Evolutionary conservation across 108 stramenopile genomes (phyloP).

Genomic region (Hondaea fermentalgiana): DNA sequence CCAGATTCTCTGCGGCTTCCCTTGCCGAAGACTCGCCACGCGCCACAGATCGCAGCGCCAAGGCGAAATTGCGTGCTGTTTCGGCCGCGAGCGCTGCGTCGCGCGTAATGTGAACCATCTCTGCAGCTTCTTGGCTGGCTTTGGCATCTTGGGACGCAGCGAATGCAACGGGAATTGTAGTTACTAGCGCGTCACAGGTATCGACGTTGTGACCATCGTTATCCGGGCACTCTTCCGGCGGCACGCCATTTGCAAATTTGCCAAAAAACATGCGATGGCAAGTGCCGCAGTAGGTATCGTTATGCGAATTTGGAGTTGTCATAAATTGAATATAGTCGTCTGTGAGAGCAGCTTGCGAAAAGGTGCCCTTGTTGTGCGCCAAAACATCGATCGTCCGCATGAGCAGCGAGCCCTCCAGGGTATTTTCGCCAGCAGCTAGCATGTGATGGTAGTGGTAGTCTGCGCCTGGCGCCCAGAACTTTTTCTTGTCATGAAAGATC

Average conservation of each 20-base stretch:
- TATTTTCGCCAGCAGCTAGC: conserved; percentile 66
- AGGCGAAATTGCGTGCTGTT: conserved; percentile 50
- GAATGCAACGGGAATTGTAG: conserved; percentile 56
- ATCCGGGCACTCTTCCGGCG: conserved; percentile 67
- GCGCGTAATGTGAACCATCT: not conserved
- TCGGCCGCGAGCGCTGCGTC: conserved; percentile 36
- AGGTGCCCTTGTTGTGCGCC: conserved; percentile 29
- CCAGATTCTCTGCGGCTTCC: not conserved
- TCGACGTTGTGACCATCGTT: conserved; percentile 82
- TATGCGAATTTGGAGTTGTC: conserved; percentile 67
- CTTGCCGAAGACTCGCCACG: not conserved
- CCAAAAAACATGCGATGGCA: conserved; percentile 87
- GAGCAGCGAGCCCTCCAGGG: conserved; percentile 61
- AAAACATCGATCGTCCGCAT: conserved; percentile 51
- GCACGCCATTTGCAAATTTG: conserved; percentile 51
- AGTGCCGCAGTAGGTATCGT: conserved; percentile 76
- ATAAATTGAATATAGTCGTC: conserved; percentile 69
- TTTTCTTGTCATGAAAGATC: conserved; percentile 71
- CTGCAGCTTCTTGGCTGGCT: not conserved
- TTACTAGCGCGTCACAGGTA: conserved; percentile 67
- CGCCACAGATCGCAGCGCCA: conserved; percentile 17
- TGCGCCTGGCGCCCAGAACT: conserved; percentile 62
- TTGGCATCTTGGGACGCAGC: conserved; percentile 28
- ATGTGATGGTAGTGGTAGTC: conserved; percentile 72
- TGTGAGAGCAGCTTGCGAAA: conserved; percentile 58